Conservation (phyloP, 768 basidiomycete genomes). For the Lentinula aciculospora region DNA sequence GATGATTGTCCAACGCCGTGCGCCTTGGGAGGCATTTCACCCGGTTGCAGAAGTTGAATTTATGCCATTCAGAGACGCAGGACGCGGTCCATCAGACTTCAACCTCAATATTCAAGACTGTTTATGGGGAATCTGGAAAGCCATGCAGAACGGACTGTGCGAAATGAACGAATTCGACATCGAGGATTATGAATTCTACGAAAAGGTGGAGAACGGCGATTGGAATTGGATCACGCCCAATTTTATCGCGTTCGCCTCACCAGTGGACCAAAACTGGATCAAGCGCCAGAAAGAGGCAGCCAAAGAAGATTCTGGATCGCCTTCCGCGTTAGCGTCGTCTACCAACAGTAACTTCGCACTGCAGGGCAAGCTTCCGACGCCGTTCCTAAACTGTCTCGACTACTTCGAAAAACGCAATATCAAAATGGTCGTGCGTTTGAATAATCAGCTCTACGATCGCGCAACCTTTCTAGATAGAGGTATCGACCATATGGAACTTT, state of each 20-base stretch:
- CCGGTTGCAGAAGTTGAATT: conserved; percentile 91
- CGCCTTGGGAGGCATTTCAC: conserved; percentile 93
- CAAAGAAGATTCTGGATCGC: conserved; percentile 26
- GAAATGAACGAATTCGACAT: conserved; percentile 94
- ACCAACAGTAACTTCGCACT: conserved; percentile 47
- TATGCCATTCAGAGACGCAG: conserved; percentile 95
- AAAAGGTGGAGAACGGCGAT: conserved; percentile 93
- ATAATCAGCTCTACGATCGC: conserved; percentile 88
- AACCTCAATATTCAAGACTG: conserved; percentile 92
- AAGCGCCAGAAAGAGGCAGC: conserved; percentile 68
- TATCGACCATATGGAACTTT: conserved; percentile 86
- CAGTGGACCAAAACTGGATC: conserved; percentile 76
- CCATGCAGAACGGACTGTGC: conserved; percentile 86
- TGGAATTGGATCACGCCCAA: conserved; percentile 94
- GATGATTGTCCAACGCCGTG: conserved; percentile 89
- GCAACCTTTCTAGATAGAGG: conserved; percentile 77
- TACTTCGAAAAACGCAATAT: conserved; percentile 87
- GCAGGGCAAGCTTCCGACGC: conserved; percentile 70
- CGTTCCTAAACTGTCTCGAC: conserved; percentile 87
- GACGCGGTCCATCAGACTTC: conserved; percentile 88
- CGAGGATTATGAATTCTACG: conserved; percentile 90
- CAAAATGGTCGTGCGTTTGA: conserved; percentile 89
- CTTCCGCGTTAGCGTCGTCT: conserved; percentile 19
- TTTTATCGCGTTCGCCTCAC: conserved; percentile 93
- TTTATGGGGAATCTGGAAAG: conserved; percentile 83